Evolutionary conservation across 345 rosid species (phyloP).

Genomic region (Lumnitzera racemosa): DNA sequence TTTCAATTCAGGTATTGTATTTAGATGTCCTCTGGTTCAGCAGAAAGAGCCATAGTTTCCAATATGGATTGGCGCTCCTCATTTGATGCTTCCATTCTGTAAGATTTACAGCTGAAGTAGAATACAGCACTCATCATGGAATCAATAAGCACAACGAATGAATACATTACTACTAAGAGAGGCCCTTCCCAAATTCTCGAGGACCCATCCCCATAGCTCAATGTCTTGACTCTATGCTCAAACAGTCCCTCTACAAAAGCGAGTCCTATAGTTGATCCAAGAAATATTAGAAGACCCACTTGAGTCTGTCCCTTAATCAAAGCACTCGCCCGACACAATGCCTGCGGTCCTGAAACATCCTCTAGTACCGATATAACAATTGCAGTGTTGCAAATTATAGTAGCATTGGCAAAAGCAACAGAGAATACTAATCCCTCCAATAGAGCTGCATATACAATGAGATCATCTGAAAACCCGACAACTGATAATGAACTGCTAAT

Average conservation of each 20-base stretch:
- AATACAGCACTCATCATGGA: constrained; percentile 83
- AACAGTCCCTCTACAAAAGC: constrained; percentile 80
- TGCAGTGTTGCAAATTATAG: constrained; percentile 64
- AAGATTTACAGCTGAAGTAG: constrained; percentile 80
- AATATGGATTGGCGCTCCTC: constrained; percentile 40
- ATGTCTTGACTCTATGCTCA: constrained; percentile 78
- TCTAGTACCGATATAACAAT: constrained; percentile 70
- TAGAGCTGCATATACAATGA: constrained; percentile 48
- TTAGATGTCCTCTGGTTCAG: constrained; percentile 20
- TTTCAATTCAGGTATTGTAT: too few relatives aligned
- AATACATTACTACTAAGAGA: constrained; percentile 72
- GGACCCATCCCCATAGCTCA: constrained; percentile 92
- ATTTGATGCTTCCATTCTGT: constrained; percentile 36
- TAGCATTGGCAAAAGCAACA: constrained; percentile 65
- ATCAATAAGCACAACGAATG: constrained; percentile 81
- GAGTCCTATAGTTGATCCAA: constrained; percentile 76
- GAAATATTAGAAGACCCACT: constrained; percentile 74
- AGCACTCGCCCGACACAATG: constrained; percentile 55
- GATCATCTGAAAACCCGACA: constrained; percentile 46
- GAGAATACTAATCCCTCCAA: constrained; percentile 62
- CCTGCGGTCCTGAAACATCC: constrained; percentile 74
- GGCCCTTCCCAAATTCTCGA: constrained; percentile 96
- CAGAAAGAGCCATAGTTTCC: constrained; percentile 26
- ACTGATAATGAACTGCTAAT: constrained; percentile 46
- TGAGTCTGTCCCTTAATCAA: constrained; percentile 84